Evolutionary conservation across 768 basidiomycete genomes (phyloP), one percentile per base, ranked within the genome.

Genomic region (Sarcodon aspratus): DNA sequence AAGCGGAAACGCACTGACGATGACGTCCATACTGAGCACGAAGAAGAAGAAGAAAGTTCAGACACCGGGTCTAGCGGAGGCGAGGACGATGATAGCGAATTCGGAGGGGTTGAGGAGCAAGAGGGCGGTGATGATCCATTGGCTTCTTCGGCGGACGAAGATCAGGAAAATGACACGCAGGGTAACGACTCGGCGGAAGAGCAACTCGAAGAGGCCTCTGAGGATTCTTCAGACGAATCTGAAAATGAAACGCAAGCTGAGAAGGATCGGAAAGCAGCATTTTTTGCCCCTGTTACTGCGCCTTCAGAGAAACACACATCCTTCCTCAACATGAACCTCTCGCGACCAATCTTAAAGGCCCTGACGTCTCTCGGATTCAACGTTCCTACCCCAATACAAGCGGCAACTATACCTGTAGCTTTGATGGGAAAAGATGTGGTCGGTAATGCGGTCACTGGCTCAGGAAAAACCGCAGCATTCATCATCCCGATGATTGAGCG

Each of bases 381-480:
- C 43, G 82, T 76, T 33, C 96, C 96, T 7, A 99, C 96, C 1
- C 96, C 96, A 1, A 98, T 99, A 45, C 96, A 99, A 66, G 81
- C 88, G 2, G 82, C 88, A 38, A 85, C 94, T 10, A 90, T 99
- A 48, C 96, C 96, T 13, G 82, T 93, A 38, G 95, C 93, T 18
- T 76, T 99, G 15, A 63, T 94, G 18, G 96, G 96, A 46, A 93
- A 96, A 61, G 96, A 99, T 62, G 77, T 99, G 35, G 93, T 99
- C 47, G 96, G 95, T 33, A 85, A 80, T 50, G 95, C 96, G 15
- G 89, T 95, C 13, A 99, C 96, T 13, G 96, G 96, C 52, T 96
- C 93, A 5, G 96, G 96, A 51, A 99, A 99, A 71, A 99, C 96
- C 1, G 95, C 92, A 9, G 96, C 96, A 1, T 99, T 98, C 67